Evolutionary conservation across 2,329 filamentous ascomycete genomes (phyloP), one percentile per base, ranked within the genome.

Genomic region (Clarireedia paspali): DNA sequence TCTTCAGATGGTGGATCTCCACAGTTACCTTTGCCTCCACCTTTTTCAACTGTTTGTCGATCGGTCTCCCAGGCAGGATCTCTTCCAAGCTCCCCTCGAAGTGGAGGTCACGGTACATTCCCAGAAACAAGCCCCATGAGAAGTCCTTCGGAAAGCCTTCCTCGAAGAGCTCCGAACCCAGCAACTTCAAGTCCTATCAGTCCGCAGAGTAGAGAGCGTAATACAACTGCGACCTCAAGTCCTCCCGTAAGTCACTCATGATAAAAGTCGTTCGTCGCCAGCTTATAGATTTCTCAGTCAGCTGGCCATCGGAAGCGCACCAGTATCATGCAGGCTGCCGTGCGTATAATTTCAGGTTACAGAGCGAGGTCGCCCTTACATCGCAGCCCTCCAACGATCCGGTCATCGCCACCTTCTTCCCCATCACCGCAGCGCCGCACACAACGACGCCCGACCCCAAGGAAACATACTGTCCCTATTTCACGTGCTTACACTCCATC

Each of bases 1-100:
- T 14, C 26, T 38, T 27, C 27, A 2, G 4, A 6, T 48, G n/a
- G n/a, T 23, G n/a, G 12, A 1, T 64, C 65, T 1, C 52, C 57
- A 38, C 50, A 50, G 27, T 49, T 65, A 34, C 38, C 52, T 34
- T 53, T 68, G 5, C 67, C 67, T 6, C 65, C 64, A n/a, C 67
- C 67, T 50, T 68, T 68, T 44, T 68, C 66, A 9, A 57, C 61
- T 9, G 56, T 60, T 10, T 47, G 62, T 42, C 63, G 67, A 7
- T 63, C 56, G 10, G 50, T 57, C 14, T 67, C 63, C 5, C 58
- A 53, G 15, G 59, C 58, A 15, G 58, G 54, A 27, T 59, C 59
- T 50, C 53, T 64, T 27, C 62, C 65, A 53, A 54, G 48, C 7
- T 56, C 59, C 12, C 48, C 48, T 23, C 46, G 40, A n/a, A 48